Base-by-base conservation (phyloP, 2,329 filamentous ascomycete species). In the Neurospora sp. region DNA sequence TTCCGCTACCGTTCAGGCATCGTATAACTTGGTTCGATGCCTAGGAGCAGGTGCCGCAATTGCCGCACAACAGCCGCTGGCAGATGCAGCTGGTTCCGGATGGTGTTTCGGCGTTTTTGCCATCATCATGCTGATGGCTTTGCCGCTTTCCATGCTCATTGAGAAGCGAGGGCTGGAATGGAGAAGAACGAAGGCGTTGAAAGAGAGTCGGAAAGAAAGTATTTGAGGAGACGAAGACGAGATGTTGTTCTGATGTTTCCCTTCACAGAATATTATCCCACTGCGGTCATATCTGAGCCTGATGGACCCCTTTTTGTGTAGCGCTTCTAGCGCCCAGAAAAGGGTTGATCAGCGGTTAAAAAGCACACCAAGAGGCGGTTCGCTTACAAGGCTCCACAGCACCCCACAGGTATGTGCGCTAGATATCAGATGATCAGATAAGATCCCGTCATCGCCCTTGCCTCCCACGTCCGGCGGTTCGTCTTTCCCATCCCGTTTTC, bases 11-110 rank as follows among this genome's bases (percentile, higher is more conserved):
- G 76, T 73, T 4, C 76, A 77, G 23, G 75, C 72, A 23, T 72
- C 76, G 6, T 77, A 71, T 12, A 77, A 74, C 67, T 69, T 77
- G 10, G 71, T 77, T 3, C 71, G 76, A 28, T 76, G 76, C 62
- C 62, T 74, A 8, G 68, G 70, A 8, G 76, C 73, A 6, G 76
- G 73, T 52, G 74, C 70, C 15, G 75, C 71, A 3, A 74, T 76
- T 5, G 75, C 72, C 1, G 71, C 73, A n/a, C 65, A 75, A 43
- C 75, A 76, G 57, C 75, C 74, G 2, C 65, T 76, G 36, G 70
- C 70, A 12, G 71, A 75, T 28, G 67, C 68, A 19, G 66, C 71
- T 3, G 73, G 73, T 3, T 70, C 73, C 36, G 74, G 72, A 11
- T 74, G 74, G 70, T 74, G 73, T 66, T 75, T 73, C 67, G 72